A percentile compares a stretch with the other conserved stretches of the same genome.
phyloP scores from a whole-genome alignment of 2,329 filamentous ascomycete species.

The Juglanconis oblonga region DNA sequence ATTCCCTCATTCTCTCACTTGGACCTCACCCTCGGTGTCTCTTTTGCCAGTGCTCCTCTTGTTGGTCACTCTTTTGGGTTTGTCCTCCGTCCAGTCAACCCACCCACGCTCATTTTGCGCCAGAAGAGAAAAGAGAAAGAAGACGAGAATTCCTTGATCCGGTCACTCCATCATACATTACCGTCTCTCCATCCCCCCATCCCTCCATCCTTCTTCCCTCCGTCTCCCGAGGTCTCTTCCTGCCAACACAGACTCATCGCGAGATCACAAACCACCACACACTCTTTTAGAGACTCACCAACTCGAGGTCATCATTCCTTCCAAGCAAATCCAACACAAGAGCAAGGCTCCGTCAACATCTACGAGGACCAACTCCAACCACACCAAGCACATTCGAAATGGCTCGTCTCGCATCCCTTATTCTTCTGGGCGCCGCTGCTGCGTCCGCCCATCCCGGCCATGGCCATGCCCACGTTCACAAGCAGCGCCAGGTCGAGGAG shows the following conservation, averaged over 20 bases:
- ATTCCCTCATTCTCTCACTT: slow-evolving; percentile 17
- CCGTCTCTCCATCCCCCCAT: neutral
- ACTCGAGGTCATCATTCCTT: neutral
- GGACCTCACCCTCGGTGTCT: slow-evolving; percentile 19
- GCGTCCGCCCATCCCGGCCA: slow-evolving; percentile 33
- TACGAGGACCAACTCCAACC: neutral
- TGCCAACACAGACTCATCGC: neutral
- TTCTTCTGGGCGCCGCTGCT: slow-evolving; percentile 31
- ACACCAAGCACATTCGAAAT: slow-evolving; percentile 5
- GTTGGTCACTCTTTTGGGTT: slow-evolving; percentile 2
- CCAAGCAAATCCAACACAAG: neutral
- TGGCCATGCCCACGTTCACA: slow-evolving; percentile 35
- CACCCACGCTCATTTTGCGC: slow-evolving; percentile 6
- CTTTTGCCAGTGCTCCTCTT: slow-evolving; percentile 7
- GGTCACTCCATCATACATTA: neutral
- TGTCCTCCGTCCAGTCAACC: slow-evolving; percentile 2
- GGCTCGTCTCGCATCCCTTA: slow-evolving; percentile 24
- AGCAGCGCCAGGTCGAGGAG: slow-evolving; percentile 24
- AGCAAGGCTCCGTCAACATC: slow-evolving; percentile 1
- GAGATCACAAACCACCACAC: slow-evolving; percentile 11
- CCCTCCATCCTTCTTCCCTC: neutral
- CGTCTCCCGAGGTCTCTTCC: neutral
- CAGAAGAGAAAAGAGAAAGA: neutral
- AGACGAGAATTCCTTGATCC: neutral
- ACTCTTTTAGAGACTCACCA: slow-evolving; percentile 10